Conservation (phyloP, 1,284 basidiomycete species). For the Paramarasmius palmivorus region DNA sequence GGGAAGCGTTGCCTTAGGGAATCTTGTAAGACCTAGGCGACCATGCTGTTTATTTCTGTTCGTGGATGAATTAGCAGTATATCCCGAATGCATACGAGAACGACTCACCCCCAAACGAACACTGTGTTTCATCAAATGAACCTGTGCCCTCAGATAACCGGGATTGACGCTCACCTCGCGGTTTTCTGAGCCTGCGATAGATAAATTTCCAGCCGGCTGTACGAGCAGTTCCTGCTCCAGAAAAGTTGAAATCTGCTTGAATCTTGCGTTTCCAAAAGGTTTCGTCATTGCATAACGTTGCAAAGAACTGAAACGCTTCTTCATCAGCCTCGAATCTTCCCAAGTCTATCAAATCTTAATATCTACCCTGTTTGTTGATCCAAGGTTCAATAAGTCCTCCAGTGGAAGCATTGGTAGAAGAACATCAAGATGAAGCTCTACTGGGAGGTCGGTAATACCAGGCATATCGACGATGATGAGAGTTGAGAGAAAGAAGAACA, state of each 20-base stretch:
- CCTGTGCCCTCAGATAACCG: neutral
- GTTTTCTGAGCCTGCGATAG: slow-evolving; percentile 70
- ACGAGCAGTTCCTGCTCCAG: slow-evolving; percentile 65
- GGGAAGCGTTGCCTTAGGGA: slow-evolving; percentile 35
- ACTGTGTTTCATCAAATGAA: slow-evolving; percentile 27
- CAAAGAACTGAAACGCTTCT: slow-evolving; percentile 43
- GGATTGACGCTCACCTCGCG: slow-evolving; percentile 33
- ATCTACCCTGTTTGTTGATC: slow-evolving; percentile 50
- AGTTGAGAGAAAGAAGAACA: neutral
- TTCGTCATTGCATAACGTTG: slow-evolving; percentile 65
- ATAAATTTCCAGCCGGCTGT: slow-evolving; percentile 78
- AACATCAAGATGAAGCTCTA: slow-evolving; percentile 76
- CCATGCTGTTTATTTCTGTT: slow-evolving; percentile 56
- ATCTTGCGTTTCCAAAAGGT: slow-evolving; percentile 79
- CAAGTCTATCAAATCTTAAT: neutral
- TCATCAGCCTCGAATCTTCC: neutral
- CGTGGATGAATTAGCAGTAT: neutral
- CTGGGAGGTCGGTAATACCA: slow-evolving; percentile 53
- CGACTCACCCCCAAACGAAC: slow-evolving; percentile 80
- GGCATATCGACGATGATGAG: slow-evolving; percentile 24
- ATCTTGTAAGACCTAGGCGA: slow-evolving; percentile 53
- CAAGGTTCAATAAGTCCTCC: slow-evolving; percentile 61
- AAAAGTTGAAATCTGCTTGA: slow-evolving; percentile 77
- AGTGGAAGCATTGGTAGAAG: slow-evolving; percentile 62
- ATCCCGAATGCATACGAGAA: neutral